Evolutionary conservation across 495 filamentous ascomycete genomes (phyloP).

Genomic region (Mytilinidion resinicola): DNA sequence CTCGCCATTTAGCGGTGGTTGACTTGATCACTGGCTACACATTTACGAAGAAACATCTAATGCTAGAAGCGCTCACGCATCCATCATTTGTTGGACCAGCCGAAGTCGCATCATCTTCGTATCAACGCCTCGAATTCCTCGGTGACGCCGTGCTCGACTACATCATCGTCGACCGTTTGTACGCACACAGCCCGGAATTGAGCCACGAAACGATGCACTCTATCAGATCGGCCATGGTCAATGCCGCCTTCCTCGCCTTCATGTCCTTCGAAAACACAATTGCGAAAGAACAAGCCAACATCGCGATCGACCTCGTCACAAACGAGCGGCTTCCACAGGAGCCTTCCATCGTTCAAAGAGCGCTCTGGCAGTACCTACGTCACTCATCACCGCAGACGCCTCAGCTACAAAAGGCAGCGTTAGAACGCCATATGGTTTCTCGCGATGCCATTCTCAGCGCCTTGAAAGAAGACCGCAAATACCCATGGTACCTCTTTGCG

Average conservation of each 20-base stretch:
- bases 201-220: conserved; percentile 64
- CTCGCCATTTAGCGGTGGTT: conserved; percentile 36
- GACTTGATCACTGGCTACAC: conserved; percentile 61
- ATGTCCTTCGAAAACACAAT: conserved; percentile 38
- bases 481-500: conserved; percentile 71
- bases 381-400: conserved; percentile 44
- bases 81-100: conserved; percentile 51
- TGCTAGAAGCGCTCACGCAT: conserved; percentile 85
- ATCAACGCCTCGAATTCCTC: conserved; percentile 85
- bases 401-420: conserved; percentile 37
- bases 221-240: conserved; percentile 70
- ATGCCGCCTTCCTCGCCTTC: conserved; percentile 84
- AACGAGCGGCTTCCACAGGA: conserved; percentile 12
- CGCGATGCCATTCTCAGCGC: conserved; percentile 46
- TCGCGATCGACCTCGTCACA: conserved; percentile 21
- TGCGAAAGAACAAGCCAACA: neutral
- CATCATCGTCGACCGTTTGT: conserved; percentile 56
- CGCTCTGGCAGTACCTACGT: conserved; percentile 68
- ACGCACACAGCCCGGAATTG: conserved; percentile 40
- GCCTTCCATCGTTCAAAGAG: conserved; percentile 27
- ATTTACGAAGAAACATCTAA: conserved; percentile 62
- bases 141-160: conserved; percentile 84
- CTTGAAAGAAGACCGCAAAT: conserved; percentile 44
- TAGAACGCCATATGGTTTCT: conserved; percentile 45
- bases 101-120: conserved; percentile 51